Base-by-base conservation (phyloP, 2,329 filamentous ascomycete genomes). In the Uncinocarpus reesii region DNA sequence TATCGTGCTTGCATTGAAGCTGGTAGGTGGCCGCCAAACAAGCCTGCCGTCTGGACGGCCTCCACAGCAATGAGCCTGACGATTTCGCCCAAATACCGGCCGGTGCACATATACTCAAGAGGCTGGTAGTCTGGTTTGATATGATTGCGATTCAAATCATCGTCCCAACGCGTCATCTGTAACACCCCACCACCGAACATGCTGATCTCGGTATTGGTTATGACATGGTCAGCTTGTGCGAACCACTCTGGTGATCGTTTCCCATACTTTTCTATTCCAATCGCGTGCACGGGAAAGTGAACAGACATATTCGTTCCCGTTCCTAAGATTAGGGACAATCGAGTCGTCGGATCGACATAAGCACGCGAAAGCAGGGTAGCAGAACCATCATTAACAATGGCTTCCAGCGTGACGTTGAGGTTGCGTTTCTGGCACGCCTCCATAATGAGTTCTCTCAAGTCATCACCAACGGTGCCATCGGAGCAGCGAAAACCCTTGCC, bases 231-330 rank as follows among this genome's bases (percentile, higher is more conserved):
- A n/a, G 78, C 77, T 34, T 71, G 66, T 23, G 72, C 68, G 49
- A 76, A 71, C 76, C 77, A 80, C 32, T 68, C 69, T 13, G 71
- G 64, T 1, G 76, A 71, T 42, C 79, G 70, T 23, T 61, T 57
- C 24, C 76, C 76, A 59, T 78, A 80, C 54, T 82, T 82, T 43
- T 69, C 65, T 15, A 60, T 58, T 2, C 74, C 73, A 31, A 82
- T 71, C 29, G 72, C 70, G 26, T 65, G 62, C 10, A 77, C 71
- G 2, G 79, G 79, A 26, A 80, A 72, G 56, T 79, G 77, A 18
- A 80, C 73, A n/a, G 77, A 75, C 48, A 77, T 76, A 59, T 83
- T 83, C 44, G 77, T 79, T 32, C 79, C 79, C 0, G 79, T 83
- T 23, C 79, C 79, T 10, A 82, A 65, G 51, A 83, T 81, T 8